Base-by-base conservation (phyloP, 1,139 yeast species). In the Candida tropicalis region DNA sequence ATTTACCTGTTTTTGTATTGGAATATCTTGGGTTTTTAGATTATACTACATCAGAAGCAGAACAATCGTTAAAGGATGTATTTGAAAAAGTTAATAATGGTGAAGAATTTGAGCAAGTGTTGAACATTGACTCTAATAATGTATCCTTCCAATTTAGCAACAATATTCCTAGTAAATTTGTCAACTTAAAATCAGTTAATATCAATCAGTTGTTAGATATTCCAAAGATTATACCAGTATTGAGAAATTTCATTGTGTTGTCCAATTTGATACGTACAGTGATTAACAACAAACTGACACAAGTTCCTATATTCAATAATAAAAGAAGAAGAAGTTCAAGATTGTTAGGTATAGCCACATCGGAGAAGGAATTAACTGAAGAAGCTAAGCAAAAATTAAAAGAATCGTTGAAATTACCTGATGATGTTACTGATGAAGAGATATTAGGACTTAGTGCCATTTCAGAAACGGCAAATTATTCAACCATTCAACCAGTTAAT, bases 361-460 rank as follows among this genome's bases (percentile, higher is more conserved):
- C 41, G 8, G 50, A 49, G 20, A 46, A 38, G 35, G 59, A 51
- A 23, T 41, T 54, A 28, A 49, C 53, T 3, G 56, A 49, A 17
- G 67, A 65, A 38, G 53, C 55, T 5, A 65, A 60, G 41, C 56
- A 58, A 35, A 68, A 61, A 45, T 56, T 73, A 26, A 66, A 65
- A 35, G 68, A 68, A 33, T 59, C 75, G 0, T 58, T 73, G 27
- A 68, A 67, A 44, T 53, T 73, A 18, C 57, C 73, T 0, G 58
- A 60, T 32, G 70, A 68, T 44, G 69, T 66, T 5, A 64, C 73
- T 0, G 74, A 71, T 44, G 75, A 70, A 46, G 75, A 72, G 48
- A 55, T 73, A 10, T 51, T 68, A 35, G 68, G 71, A 5, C 57
- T 73, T 33, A 67, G 58, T 51, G 65, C 70, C 1, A 56, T 68